Conservation (phyloP, 2,329 filamentous ascomycete genomes). For the Gremmenia infestans region DNA sequence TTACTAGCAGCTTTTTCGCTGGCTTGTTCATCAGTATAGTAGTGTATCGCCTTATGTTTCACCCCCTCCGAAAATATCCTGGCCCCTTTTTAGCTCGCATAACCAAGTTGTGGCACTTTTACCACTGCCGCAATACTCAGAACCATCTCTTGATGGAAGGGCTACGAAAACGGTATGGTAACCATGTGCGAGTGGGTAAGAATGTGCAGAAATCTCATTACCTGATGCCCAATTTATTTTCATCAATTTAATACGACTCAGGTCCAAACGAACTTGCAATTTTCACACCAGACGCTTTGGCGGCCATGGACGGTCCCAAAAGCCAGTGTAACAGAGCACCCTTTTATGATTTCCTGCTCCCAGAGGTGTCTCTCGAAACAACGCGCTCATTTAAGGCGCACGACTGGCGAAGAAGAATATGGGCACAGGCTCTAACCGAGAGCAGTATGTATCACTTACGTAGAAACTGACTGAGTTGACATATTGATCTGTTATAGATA, state of each 20-base stretch:
- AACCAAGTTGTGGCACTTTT: constrained; percentile 6
- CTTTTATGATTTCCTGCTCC: constrained; percentile 5
- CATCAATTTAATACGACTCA: not conserved
- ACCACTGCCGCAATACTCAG: not conserved
- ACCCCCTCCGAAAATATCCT: constrained; percentile 5
- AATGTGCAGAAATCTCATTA: not conserved
- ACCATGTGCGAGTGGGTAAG: constrained; percentile 4
- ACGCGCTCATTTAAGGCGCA: not conserved
- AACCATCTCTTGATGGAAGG: constrained; percentile 2
- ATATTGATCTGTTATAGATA: not conserved
- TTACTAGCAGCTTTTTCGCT: not conserved
- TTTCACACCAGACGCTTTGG: constrained; percentile 37
- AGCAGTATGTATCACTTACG: not conserved
- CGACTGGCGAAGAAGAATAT: constrained; percentile 2
- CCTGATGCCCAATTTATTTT: not conserved
- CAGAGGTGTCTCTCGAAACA: not conserved
- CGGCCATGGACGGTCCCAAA: not conserved
- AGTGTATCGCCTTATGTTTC: constrained; percentile 3
- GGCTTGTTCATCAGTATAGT: constrained; percentile 4
- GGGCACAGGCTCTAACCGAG: constrained; percentile 2
- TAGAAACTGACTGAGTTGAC: not conserved
- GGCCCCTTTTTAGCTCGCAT: not conserved
- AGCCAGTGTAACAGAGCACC: constrained; percentile 4
- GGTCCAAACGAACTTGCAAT: constrained; percentile 5
- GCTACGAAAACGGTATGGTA: constrained; percentile 2